Conservation (phyloP, 257 asterid genomes). For the Scutellaria galericulata region DNA sequence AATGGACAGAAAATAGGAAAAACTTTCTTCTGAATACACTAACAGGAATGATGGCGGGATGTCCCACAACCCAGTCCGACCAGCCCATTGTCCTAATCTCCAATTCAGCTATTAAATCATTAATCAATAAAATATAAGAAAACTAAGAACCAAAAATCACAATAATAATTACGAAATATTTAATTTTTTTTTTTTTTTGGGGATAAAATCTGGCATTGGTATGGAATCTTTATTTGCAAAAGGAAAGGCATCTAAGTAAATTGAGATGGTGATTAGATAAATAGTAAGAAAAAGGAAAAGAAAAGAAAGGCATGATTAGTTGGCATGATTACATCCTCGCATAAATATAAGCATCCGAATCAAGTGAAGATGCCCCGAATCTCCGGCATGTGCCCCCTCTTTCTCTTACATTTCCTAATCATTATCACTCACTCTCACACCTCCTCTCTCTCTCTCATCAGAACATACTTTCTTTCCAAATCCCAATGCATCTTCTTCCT, state of each 20-base stretch:
- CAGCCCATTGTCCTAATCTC: too few species aligned
- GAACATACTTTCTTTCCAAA: slow-evolving; percentile 37
- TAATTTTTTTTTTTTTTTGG: too few species aligned
- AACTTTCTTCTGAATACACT: too few species aligned
- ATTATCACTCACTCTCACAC: slow-evolving; percentile 40
- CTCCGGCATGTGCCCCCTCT: slow-evolving; percentile 43
- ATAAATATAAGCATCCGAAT: slow-evolving; percentile 20
- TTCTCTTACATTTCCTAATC: slow-evolving; percentile 38
- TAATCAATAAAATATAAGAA: too few species aligned
- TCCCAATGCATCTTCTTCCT: slow-evolving; percentile 35
- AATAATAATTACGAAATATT: not conserved
- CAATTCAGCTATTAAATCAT: too few species aligned
- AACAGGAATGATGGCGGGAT: too few species aligned
- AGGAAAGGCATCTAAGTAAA: not conserved
- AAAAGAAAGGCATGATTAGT: slow-evolving; percentile 23
- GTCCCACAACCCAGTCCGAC: too few species aligned
- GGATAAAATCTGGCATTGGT: not conserved
- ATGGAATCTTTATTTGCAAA: not conserved
- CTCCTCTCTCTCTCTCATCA: slow-evolving; percentile 25
- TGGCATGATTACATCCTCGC: slow-evolving; percentile 29
- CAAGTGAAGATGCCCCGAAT: slow-evolving; percentile 38
- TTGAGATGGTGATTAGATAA: too few species aligned
- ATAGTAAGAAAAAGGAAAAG: not conserved
- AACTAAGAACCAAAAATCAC: not conserved
- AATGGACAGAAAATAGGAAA: too few species aligned